Evolutionary conservation across 2,329 filamentous ascomycete species (phyloP), one percentile per base, ranked within the genome.

Genomic region (Colletotrichum lini): DNA sequence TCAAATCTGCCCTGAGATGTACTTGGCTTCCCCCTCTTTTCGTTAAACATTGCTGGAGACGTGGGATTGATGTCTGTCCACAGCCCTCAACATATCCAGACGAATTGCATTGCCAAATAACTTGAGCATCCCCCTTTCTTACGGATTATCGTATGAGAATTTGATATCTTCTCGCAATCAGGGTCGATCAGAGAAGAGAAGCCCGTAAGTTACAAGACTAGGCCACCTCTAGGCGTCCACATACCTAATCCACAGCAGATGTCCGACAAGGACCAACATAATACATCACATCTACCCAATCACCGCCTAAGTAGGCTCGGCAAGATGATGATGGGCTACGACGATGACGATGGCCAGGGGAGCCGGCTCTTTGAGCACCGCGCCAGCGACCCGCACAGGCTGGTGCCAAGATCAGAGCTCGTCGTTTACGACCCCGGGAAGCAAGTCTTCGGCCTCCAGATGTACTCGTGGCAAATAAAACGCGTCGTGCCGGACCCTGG

Each of bases 381-480:
- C n/a, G 42, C 47, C 18, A 67, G 65, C n/a, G n/a, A 47, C 10
- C 30, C 57, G 15, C 58, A 67, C 4, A 52, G 49, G 4, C 44
- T 52, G 40, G 60, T 69, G 12, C 61, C 60, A 2, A 52, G 15
- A 3, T 18, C 60, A 18, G 38, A 65, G 15, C 52, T 69, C 10
- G 54, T 69, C 60, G 52, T 69, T 6, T 69, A 69, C 45, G 45
- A 65, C 44, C 52, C 66, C n/a, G 2, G 13, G 8, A 69, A 50
- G 3, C 60, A 69, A 10, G 30, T 65, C n/a, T 50, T 23, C 2
- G 59, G 61, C n/a, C 52, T 69, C 12, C 66, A 40, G 8, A 69
- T 64, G 52, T 53, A 65, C n/a, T 58, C 59, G 12, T 53, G 42
- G 52, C 23, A 7, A 15, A 60, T 6, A 5, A 59, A 49, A 21